Base-by-base conservation (phyloP, 257 asterid genomes). In the Ocimum tenuiflorum region DNA sequence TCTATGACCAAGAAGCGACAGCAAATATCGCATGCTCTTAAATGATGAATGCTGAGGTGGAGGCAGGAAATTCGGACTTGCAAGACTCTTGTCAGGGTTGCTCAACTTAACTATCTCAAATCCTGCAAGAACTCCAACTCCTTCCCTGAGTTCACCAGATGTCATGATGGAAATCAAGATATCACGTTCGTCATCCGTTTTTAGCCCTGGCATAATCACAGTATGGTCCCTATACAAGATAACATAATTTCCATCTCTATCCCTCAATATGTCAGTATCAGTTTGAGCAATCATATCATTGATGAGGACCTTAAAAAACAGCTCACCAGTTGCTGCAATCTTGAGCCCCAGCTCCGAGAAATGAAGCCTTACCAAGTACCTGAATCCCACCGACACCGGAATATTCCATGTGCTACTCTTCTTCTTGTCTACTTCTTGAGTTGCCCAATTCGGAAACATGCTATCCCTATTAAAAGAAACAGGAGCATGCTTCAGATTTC, bases 41-140 rank as follows among this genome's bases (percentile, higher is more conserved):
- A 63, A 61, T 50, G 18, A 12, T 22, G 80, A 51, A 49, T 38
- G 47, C 1, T 1, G 42, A 12, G 9, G 33, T 5, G 57, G 52
- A 46, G 69, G 79, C 48, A 35, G 35, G 46, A 78, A 71, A 48
- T 67, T 79, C 24, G 58, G 67, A 65, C 82, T 70, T 0, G 74
- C 86, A 24, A 86, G 88, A 77, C 71, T 81, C 36, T 82, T 79
- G 36, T 80, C 88, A 19, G 64, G 83, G 58, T 86, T 83, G 75
- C 94, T 79, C 61, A 86, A 52, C 82, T 86, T 86, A 29, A 81
- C 73, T 27, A 86, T 69, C 62, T 83, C 85, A 19, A 86, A 59
- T 47, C 89, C 94, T 43, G 63, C 60, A 23, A 83, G 60, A 53
- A 73, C 73, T 18, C 65, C 76, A 20, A 50, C 41, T 41, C 80